Conservation (phyloP, 2,329 filamentous ascomycete genomes). For the Colletotrichum scovillei region DNA sequence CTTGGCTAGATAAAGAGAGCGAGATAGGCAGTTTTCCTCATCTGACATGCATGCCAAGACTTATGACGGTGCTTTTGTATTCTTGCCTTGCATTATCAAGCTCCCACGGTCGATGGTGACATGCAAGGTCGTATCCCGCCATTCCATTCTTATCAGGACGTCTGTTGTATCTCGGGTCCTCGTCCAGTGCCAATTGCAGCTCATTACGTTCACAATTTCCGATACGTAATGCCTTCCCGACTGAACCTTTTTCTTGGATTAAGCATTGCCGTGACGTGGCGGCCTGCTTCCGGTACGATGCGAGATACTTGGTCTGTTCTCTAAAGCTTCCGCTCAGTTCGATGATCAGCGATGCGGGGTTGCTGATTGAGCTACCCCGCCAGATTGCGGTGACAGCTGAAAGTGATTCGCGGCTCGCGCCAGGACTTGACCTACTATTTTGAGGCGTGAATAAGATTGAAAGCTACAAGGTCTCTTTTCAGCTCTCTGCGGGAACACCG, state of each 20-base stretch:
- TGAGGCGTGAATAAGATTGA: not conserved
- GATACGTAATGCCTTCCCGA: not conserved
- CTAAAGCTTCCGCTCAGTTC: not conserved
- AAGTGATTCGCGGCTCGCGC: not conserved
- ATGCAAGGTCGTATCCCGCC: not conserved
- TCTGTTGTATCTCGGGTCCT: not conserved
- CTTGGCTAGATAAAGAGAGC: not conserved
- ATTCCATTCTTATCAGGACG: not conserved
- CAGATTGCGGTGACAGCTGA: not conserved
- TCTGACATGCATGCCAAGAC: conserved; percentile 15
- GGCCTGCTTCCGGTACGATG: not conserved
- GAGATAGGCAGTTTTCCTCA: not conserved
- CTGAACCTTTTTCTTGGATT: not conserved
- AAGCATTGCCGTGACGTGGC: not conserved
- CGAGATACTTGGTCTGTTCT: not conserved
- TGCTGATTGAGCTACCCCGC: not conserved
- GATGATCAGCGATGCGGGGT: not conserved
- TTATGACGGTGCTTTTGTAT: not conserved
- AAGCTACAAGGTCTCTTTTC: not conserved
- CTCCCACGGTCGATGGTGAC: not conserved
- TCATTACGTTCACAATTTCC: not conserved
- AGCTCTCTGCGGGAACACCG: not conserved
- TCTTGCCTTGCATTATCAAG: not conserved
- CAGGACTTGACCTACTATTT: not conserved
- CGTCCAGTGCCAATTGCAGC: not conserved